Percentiles rank a stretch among this genome's conserved stretches.
These are phyloP conservation scores for Yamadazyma sp. DNA, from an alignment of 805 yeast species.

Conservation along the genomic window DNA sequence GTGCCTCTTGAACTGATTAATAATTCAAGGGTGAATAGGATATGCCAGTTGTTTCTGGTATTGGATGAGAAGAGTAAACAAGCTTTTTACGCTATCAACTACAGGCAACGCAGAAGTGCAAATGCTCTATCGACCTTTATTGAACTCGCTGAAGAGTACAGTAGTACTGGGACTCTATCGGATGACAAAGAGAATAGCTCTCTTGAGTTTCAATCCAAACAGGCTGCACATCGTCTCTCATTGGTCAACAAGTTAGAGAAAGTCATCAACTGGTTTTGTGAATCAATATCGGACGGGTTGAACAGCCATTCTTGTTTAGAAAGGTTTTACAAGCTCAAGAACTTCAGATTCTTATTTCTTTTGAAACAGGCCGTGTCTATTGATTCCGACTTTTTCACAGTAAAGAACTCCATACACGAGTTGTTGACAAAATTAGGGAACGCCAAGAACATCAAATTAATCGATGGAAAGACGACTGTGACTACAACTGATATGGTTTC, in stretches of 20 bases:
- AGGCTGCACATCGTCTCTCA: conserved; percentile 11
- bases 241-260: conserved; percentile 45
- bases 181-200: conserved; percentile 21
- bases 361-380: conserved; percentile 53
- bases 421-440: conserved; percentile 56
- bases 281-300: conserved; percentile 52
- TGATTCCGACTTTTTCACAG: conserved; percentile 59
- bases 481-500: conserved; percentile 50
- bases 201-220: conserved; percentile 15
- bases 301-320: conserved; percentile 52
- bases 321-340: conserved; percentile 53
- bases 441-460: conserved; percentile 44
- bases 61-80: conserved; percentile 59
- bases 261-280: conserved; percentile 60
- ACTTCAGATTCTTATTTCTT: conserved; percentile 58
- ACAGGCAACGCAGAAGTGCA: conserved; percentile 64
- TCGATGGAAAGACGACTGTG: conserved; percentile 27
- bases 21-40: conserved; percentile 49
- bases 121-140: conserved; percentile 51
- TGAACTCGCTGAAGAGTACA: conserved; percentile 46
- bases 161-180: conserved; percentile 14
- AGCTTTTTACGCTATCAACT: conserved; percentile 67
- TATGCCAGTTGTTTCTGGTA: conserved; percentile 47
- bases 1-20: conserved; percentile 54
- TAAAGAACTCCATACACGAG: conserved; percentile 64